Base-by-base conservation (phyloP, 2,329 filamentous ascomycete genomes). In the Aureobasidium mangrovei region DNA sequence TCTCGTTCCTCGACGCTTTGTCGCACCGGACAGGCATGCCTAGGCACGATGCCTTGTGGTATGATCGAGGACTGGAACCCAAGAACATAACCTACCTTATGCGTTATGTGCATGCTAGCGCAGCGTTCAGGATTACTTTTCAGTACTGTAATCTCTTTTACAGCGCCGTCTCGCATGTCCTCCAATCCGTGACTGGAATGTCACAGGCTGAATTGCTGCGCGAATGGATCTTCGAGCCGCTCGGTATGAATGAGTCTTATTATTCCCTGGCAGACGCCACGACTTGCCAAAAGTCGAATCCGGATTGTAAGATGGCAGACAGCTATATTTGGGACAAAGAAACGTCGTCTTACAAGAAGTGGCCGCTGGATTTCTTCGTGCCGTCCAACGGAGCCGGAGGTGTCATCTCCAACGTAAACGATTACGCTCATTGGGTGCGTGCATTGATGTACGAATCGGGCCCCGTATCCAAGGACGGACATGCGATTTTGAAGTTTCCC, bases 91-190 rank as follows among this genome's bases (percentile, higher is more conserved):
- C 72, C 12, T 66, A 68, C 28, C 66, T 62, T 33, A 60, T 80
- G 51, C 70, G 74, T 3, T 61, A 77, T 59, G 64, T 79, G 4
- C 70, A 67, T 2, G 62, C 4, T 59, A 70, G 29, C 64, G 57
- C 57, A 24, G 40, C 49, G n/a, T 55, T 74, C 18, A 69, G 76
- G 9, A 72, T 70, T 0, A 65, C 60, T 8, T 77, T 63, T 46
- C 70, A 76, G 58, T 81, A 81, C 63, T 74, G 70, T 66, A 81
- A 81, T 60, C 64, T 76, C 26, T 76, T 80, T 72, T 81, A 69
- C 61, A 70, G 72, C 35, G 72, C 71, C 1, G 71, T 74, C 0
- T 65, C 72, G n/a, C 70, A 78, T 60, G 66, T 69, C 3, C 61
- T 78, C 6, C 70, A 79, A 62, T 70, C 65, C 2, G 61, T 76